These are phyloP conservation scores for Zygotorulaspora chibaensis DNA, from an alignment of 805 yeast genomes.

Conservation along the genomic window DNA sequence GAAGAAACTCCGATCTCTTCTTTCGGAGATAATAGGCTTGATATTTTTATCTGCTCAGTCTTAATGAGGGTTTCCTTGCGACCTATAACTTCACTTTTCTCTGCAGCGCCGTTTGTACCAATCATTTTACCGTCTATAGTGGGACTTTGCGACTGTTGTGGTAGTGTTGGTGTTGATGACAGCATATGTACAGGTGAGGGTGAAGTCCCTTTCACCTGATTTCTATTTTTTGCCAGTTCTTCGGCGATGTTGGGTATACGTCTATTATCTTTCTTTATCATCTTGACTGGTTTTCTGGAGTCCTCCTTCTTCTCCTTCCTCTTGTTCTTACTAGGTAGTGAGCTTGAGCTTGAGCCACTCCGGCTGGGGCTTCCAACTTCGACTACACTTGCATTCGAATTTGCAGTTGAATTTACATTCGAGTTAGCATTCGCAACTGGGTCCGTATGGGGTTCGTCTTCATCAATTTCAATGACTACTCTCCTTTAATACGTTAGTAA, in stretches of 20 bases:
- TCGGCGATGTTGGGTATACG: slow-evolving; percentile 31
- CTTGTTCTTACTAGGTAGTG: slow-evolving; percentile 3
- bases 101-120: not conserved
- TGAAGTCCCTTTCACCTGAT: slow-evolving; percentile 17
- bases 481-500: not conserved
- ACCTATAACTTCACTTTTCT: slow-evolving; percentile 11
- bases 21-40: slow-evolving; percentile 18
- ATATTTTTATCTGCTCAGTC: slow-evolving; percentile 18
- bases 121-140: not conserved
- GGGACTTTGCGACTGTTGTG: slow-evolving; percentile 4
- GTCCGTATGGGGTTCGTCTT: not conserved
- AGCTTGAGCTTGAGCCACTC: not conserved
- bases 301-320: slow-evolving; percentile 10
- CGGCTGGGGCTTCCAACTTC: too few species aligned
- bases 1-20: slow-evolving; percentile 1
- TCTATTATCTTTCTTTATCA: slow-evolving; percentile 10
- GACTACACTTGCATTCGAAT: not conserved
- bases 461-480: not conserved
- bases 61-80: slow-evolving; percentile 2
- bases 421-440: not conserved
- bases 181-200: slow-evolving; percentile 13
- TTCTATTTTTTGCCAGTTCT: slow-evolving; percentile 33
- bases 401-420: not conserved
- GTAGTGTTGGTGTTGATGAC: slow-evolving; percentile 12
- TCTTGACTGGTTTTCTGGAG: slow-evolving; percentile 2